Conservation (phyloP, 2,329 filamentous ascomycete species). For the Botrytis squamosa region DNA sequence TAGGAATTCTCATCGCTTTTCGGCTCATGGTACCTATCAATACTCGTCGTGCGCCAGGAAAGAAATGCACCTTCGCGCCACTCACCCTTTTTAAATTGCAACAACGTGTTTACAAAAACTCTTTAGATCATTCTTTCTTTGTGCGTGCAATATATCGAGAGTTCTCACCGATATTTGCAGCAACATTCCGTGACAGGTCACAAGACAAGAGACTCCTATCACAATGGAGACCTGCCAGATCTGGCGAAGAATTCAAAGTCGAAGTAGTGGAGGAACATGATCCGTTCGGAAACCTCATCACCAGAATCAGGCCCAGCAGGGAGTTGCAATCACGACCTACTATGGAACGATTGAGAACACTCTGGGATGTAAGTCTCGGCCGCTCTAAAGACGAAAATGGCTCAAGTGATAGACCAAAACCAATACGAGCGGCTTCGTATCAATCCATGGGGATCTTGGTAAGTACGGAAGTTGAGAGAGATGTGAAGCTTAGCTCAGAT, state of each 20-base stretch:
- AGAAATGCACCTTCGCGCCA: slow-evolving; percentile 58
- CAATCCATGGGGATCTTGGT: slow-evolving; percentile 19
- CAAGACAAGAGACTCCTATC: slow-evolving; percentile 5
- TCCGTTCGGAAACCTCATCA: slow-evolving; percentile 16
- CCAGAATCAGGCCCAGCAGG: slow-evolving; percentile 2
- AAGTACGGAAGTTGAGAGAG: slow-evolving; percentile 15
- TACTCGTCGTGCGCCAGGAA: slow-evolving; percentile 49
- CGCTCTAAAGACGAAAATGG: neutral
- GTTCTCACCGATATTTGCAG: slow-evolving; percentile 49
- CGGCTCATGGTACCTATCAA: slow-evolving; percentile 63
- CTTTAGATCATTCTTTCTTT: slow-evolving; percentile 58
- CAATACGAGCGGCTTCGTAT: slow-evolving; percentile 6
- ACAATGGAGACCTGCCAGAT: slow-evolving; percentile 2
- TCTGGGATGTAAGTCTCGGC: slow-evolving; percentile 6
- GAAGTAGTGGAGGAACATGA: slow-evolving; percentile 19
- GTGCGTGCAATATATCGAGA: slow-evolving; percentile 60
- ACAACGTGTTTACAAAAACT: slow-evolving; percentile 59
- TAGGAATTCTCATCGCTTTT: slow-evolving; percentile 52
- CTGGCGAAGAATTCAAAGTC: neutral
- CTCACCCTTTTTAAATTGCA: slow-evolving; percentile 65
- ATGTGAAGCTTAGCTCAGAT: slow-evolving; percentile 16
- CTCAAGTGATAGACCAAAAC: neutral
- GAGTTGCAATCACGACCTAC: neutral
- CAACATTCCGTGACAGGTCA: neutral
- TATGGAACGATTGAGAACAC: slow-evolving; percentile 8